Evolutionary conservation across 2,329 filamentous ascomycete species (phyloP), one percentile per base, ranked within the genome.

Genomic region (Pyricularia grisea): DNA sequence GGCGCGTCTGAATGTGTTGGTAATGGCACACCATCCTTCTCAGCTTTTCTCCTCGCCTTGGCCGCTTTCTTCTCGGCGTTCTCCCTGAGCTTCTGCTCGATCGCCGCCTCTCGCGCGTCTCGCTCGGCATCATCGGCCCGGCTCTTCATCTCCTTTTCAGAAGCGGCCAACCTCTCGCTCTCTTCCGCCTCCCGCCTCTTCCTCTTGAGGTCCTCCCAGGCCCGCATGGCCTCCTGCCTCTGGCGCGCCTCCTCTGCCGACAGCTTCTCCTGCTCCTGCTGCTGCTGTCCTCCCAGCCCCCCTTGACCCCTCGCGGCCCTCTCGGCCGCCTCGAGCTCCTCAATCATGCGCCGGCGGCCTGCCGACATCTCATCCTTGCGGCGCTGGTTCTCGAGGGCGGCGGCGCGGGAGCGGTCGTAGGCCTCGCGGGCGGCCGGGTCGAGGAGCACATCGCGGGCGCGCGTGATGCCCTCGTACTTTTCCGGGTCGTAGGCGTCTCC

Each of bases 401-500:
- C 92, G 74, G 90, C 87, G 64, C 92, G 87, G 71, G 90, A 88
- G 76, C 87, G 86, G 76, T 97, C 92, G 81, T 97, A 97, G 68
- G 90, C 87, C 67, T 87, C 85, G 70, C 92, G 91, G 55, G 92
- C 86, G 17, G 85, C 85, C 0, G 87, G 80, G 72, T 93, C 90
- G 31, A 88, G 86, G 2, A 98, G 87, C 1, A 97, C 87, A 79
- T 96, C 93, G 76, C 92, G 88, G n/a, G 93, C 94, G 71, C 91
- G 91, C 75, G 93, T 91, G 70, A 97, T 88, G 1, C 91, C 84
- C 78, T 97, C 92, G 82, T 96, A 98, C 75, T 91, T 92, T 69
- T 90, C 89, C 65, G 92, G 85, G 73, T 95, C 92, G 74, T 90
- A 92, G 55, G 85, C 81, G 68, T 87, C 88, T 72, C 89, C 87